A percentile compares a stretch with the other conserved stretches of the same genome.
phyloP scores from a whole-genome alignment of 2,329 filamentous ascomycete genomes.

The Pseudocercospora ulei region DNA sequence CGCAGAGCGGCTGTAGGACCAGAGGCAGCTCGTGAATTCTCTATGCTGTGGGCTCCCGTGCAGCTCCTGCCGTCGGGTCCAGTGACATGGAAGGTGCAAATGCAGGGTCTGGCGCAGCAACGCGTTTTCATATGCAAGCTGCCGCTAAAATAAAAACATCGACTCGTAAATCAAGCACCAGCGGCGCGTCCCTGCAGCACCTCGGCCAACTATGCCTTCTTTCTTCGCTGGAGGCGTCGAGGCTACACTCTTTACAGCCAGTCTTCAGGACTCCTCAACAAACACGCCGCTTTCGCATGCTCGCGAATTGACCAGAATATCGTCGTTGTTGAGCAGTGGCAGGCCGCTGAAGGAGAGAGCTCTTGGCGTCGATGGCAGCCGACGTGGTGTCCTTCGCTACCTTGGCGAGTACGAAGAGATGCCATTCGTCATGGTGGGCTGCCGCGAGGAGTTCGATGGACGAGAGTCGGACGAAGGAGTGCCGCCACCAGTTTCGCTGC shows the following conservation, averaged over 20 bases:
- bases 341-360: conserved; percentile 22
- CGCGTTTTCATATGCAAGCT: conserved; percentile 6
- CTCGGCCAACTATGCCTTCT: conserved; percentile 25
- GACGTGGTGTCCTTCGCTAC: conserved; percentile 27
- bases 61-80: no score
- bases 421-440: conserved; percentile 32
- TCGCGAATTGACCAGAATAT: conserved; percentile 18
- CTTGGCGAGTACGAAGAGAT: conserved; percentile 30
- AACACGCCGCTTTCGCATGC: conserved; percentile 18
- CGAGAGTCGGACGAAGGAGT: no score
- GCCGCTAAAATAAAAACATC: neutral
- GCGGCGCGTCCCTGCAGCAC: conserved; percentile 1
- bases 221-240: conserved; percentile 28
- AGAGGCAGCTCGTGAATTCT: no score
- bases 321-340: conserved; percentile 13
- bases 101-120: neutral
- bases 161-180: neutral
- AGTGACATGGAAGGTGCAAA: neutral
- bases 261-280: conserved; percentile 21
- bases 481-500: conserved; percentile 3
- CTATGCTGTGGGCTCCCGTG: no score
- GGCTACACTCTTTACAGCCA: conserved; percentile 24
- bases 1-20: no score
- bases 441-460: conserved; percentile 12
- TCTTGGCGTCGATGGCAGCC: conserved; percentile 18